phyloP scores from a whole-genome alignment of 202 grass and related monocot species.

The Schoenoplectus tabernaemontani region DNA sequence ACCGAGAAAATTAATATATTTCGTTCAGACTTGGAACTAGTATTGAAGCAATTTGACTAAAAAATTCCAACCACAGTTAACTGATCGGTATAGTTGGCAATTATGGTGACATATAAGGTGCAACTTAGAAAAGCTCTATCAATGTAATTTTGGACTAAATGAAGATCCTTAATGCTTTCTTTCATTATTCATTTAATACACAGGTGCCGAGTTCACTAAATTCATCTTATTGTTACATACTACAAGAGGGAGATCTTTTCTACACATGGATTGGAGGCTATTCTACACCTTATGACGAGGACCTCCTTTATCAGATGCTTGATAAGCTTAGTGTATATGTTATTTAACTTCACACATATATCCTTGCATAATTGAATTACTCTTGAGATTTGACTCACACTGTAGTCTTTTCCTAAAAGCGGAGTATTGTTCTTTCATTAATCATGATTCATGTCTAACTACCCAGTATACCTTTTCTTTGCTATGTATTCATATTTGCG shows the following conservation, averaged over 20 bases:
- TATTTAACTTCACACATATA: not conserved
- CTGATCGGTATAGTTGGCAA: not conserved
- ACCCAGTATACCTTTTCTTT: not conserved
- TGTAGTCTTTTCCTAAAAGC: not conserved
- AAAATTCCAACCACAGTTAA: not conserved
- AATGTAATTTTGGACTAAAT: not conserved
- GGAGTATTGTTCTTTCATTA: not conserved
- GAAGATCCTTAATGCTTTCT: not conserved
- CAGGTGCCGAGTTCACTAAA: conserved; percentile 70
- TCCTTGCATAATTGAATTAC: not conserved
- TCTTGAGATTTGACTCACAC: not conserved
- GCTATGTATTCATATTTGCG: not conserved
- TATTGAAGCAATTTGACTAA: not conserved
- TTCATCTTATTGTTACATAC: conserved; percentile 76
- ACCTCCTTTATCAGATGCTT: conserved; percentile 58
- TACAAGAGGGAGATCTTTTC: conserved; percentile 49
- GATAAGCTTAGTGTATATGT: conserved; percentile 55
- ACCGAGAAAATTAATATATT: not conserved
- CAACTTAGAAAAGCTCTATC: not conserved
- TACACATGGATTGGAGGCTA: conserved; percentile 67
- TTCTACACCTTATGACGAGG: conserved; percentile 52
- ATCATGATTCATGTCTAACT: not conserved
- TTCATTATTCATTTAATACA: conserved; percentile 18
- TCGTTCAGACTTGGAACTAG: not conserved
- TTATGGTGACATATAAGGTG: not conserved